Conservation (phyloP, 1,284 basidiomycete species). For the Schizophyllum commune region DNA sequence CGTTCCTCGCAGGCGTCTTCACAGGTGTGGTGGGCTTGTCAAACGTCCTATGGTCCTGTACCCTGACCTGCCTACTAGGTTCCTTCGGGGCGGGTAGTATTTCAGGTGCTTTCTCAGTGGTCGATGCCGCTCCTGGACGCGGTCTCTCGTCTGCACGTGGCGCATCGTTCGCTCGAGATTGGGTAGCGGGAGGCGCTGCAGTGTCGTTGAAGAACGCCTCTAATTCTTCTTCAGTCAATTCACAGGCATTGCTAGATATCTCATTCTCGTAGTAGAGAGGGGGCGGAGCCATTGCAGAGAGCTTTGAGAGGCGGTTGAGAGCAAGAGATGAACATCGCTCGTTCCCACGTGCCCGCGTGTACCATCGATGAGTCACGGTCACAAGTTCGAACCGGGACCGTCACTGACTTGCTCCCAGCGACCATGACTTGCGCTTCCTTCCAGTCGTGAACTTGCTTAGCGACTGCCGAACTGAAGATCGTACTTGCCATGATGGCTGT, state of each 20-base stretch:
- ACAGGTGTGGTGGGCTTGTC: too few species aligned
- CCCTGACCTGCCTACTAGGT: too few species aligned
- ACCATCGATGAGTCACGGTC: background rate
- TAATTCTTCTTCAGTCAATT: background rate
- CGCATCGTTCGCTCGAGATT: background rate
- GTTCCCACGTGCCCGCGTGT: background rate
- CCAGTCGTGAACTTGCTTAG: too few species aligned
- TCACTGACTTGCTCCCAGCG: background rate
- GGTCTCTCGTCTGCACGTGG: background rate
- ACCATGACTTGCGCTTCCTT: background rate
- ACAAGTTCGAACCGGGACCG: background rate
- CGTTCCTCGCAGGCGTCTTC: too few species aligned
- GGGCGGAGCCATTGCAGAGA: background rate
- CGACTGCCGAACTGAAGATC: too few species aligned
- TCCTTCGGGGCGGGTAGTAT: too few species aligned
- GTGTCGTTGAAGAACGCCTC: background rate
- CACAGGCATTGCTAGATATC: background rate
- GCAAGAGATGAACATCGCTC: background rate
- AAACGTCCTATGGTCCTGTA: too few species aligned
- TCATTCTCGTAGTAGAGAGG: background rate
- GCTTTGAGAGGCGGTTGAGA: background rate
- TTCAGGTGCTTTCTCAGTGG: background rate
- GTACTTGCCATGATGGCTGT: too few species aligned
- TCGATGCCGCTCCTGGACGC: too few species aligned
- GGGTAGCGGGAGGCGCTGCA: background rate